Evolutionary conservation across 768 basidiomycete genomes (phyloP).

Genomic region (Dioszegia aurantiaca): DNA sequence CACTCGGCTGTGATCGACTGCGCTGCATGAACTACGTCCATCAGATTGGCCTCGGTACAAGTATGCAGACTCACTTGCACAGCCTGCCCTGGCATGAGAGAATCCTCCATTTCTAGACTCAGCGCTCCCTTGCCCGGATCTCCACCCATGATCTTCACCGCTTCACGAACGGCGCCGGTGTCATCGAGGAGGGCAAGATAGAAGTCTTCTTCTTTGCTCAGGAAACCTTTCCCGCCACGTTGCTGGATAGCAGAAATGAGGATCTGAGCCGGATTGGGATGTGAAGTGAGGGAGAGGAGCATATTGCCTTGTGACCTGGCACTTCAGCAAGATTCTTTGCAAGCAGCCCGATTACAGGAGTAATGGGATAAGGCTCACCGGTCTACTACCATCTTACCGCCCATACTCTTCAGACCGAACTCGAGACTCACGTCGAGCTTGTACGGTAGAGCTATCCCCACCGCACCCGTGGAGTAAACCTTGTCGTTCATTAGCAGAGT

Average conservation of each 20-base stretch:
- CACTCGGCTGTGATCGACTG: not conserved
- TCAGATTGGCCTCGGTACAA: not conserved
- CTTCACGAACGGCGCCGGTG: constrained; percentile 14
- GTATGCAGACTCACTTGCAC: constrained; percentile 39
- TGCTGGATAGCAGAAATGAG: constrained; percentile 46
- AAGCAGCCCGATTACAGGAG: not conserved
- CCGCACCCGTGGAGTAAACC: constrained; percentile 30
- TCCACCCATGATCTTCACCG: constrained; percentile 48
- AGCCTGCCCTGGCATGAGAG: constrained; percentile 37
- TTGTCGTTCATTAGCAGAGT: constrained; percentile 39
- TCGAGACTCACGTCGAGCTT: constrained; percentile 4
- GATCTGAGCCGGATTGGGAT: constrained; percentile 46
- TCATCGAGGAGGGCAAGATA: constrained; percentile 37
- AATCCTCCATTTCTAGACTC: constrained; percentile 47
- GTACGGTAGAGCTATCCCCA: constrained; percentile 42
- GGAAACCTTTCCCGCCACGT: constrained; percentile 22
- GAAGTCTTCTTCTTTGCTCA: constrained; percentile 51
- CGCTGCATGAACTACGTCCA: constrained; percentile 23
- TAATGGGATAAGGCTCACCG: constrained; percentile 25
- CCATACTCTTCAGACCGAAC: constrained; percentile 38
- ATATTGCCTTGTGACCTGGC: constrained; percentile 50
- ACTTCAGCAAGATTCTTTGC: not conserved
- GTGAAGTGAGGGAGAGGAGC: constrained; percentile 31
- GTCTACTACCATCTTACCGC: constrained; percentile 21
- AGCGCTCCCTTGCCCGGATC: constrained; percentile 50